phyloP scores from a whole-genome alignment of 768 basidiomycete genomes.

The Holtermannia corniformis region DNA sequence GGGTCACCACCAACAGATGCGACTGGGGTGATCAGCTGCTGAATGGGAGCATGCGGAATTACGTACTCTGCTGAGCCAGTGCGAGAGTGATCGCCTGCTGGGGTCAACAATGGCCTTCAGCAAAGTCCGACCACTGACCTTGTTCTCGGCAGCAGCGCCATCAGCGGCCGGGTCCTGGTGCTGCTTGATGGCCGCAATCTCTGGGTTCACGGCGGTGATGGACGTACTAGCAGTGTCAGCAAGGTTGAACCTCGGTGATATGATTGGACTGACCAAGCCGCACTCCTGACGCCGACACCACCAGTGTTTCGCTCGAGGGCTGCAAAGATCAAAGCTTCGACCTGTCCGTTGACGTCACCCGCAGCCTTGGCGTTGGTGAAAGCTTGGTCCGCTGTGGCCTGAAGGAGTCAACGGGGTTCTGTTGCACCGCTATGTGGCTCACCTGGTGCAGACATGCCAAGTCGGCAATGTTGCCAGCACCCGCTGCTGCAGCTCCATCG shows the following conservation, averaged over 20 bases:
- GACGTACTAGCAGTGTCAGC: slow-evolving; percentile 49
- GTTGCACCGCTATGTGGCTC: background rate
- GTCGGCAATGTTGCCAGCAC: slow-evolving; percentile 54
- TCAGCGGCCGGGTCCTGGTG: slow-evolving; percentile 59
- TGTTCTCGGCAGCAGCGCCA: slow-evolving; percentile 54
- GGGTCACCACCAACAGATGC: slow-evolving; percentile 57
- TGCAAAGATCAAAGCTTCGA: slow-evolving; percentile 54
- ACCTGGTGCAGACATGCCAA: slow-evolving; percentile 55
- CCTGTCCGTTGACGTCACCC: slow-evolving; percentile 51
- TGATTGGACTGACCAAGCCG: slow-evolving; percentile 10
- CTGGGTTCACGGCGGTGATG: slow-evolving; percentile 53
- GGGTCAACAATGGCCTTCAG: too few relatives aligned
- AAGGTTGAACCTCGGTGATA: slow-evolving; percentile 36
- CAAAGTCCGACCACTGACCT: too few relatives aligned
- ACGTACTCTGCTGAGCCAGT: slow-evolving; percentile 52
- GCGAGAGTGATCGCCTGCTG: slow-evolving; percentile 53
- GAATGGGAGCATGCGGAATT: background rate
- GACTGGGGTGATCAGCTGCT: slow-evolving; percentile 22
- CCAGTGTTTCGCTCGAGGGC: slow-evolving; percentile 61
- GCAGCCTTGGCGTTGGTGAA: slow-evolving; percentile 64
- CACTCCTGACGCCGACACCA: slow-evolving; percentile 21
- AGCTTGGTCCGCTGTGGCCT: slow-evolving; percentile 55
- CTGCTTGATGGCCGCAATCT: slow-evolving; percentile 57
- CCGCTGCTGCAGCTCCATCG: slow-evolving; percentile 53
- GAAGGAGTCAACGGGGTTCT: background rate